Conservation (phyloP, 768 basidiomycete genomes). For the Pulveroboletus frians region DNA sequence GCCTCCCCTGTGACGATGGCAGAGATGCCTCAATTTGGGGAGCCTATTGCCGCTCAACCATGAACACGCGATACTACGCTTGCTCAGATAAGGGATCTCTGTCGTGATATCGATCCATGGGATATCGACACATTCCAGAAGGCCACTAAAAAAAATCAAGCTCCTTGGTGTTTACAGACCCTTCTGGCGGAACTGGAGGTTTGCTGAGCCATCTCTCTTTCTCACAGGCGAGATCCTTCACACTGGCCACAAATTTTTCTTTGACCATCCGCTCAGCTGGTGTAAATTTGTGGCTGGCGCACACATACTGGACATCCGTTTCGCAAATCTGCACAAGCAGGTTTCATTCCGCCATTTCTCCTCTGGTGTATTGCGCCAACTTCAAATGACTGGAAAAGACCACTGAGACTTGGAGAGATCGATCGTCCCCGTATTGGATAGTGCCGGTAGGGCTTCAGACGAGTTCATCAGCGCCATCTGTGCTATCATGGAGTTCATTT, state of each 20-base stretch:
- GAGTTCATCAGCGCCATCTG: too few species aligned
- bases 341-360: neutral
- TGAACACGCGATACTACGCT: constrained; percentile 2
- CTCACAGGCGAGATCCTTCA: constrained; percentile 7
- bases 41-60: neutral
- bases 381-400: neutral
- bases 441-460: too few species aligned
- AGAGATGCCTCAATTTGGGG: constrained; percentile 8
- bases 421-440: neutral
- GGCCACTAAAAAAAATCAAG: neutral
- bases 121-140: constrained; percentile 23
- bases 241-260: constrained; percentile 3
- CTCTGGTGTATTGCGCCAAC: neutral
- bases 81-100: neutral
- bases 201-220: neutral
- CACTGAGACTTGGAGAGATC: neutral
- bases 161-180: neutral
- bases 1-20: constrained; percentile 14
- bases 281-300: constrained; percentile 1
- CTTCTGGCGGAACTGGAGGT: constrained; percentile 2
- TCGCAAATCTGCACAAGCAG: neutral
- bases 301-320: neutral
- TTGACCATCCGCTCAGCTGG: constrained; percentile 4
- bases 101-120: constrained; percentile 16
- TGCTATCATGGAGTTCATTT: too few species aligned